Evolutionary conservation across 2,329 filamentous ascomycete species (phyloP).

Genomic region (Aspergillus chevalieri): DNA sequence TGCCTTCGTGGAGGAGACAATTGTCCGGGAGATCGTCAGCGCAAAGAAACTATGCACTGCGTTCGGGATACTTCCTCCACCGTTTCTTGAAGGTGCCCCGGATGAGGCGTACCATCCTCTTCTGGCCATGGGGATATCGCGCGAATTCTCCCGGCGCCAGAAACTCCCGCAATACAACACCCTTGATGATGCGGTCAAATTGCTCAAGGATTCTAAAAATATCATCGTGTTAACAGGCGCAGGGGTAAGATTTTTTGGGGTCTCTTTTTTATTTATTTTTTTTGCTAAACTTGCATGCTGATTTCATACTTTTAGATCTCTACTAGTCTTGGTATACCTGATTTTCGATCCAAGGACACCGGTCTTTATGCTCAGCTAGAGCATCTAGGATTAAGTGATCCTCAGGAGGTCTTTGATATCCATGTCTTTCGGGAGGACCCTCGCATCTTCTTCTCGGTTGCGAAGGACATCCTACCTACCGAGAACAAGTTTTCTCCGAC

Average conservation of each 20-base stretch:
- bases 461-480: conserved; percentile 80
- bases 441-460: conserved; percentile 81
- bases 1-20: conserved; percentile 67
- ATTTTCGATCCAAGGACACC: conserved; percentile 89
- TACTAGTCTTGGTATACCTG: conserved; percentile 91
- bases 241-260: conserved; percentile 46
- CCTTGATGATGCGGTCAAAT: conserved; percentile 74
- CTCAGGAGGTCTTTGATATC: conserved; percentile 95
- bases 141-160: conserved; percentile 73
- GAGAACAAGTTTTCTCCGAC: conserved; percentile 80
- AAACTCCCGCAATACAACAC: conserved; percentile 77
- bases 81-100: conserved; percentile 64
- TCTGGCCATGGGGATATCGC: conserved; percentile 68
- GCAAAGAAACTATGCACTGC: conserved; percentile 80
- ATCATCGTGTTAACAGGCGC: conserved; percentile 93
- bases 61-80: conserved; percentile 70
- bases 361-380: conserved; percentile 83
- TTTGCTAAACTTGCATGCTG: conserved; percentile 1
- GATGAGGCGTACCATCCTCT: conserved; percentile 71
- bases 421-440: conserved; percentile 79
- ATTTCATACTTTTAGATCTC: conserved; percentile 56
- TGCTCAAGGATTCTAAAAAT: conserved; percentile 69
- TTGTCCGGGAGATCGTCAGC: conserved; percentile 63
- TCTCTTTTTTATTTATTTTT: neutral
- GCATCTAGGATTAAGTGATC: conserved; percentile 71